Evolutionary conservation across 208 protist genomes (phyloP), one percentile per base, ranked within the genome.

Genomic region (Leishmania lainsoni): DNA sequence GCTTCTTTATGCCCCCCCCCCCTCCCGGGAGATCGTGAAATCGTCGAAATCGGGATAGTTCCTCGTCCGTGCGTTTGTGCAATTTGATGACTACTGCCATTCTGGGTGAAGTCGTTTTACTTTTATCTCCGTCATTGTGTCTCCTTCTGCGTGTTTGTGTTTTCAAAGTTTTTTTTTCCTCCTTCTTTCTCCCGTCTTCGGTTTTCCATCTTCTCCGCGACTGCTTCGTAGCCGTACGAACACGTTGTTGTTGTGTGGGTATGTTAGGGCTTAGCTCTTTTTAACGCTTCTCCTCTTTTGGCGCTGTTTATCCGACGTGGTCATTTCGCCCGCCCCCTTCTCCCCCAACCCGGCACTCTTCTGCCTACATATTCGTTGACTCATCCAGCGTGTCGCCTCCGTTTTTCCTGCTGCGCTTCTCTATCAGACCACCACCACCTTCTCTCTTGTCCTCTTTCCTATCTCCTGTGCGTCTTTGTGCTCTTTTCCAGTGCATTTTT

Each of bases 351-450:
- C 0, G 35, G 54, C 54, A 8, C 54, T 59, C 54, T 61, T 61
- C 12, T 8, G 6, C 56, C 56, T 22, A 8, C 29, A 61, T 61
- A n/a, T n/a, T n/a, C 8, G 56, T 9, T 8, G 22, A 61, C n/a
- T 26, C 56, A 29, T 61, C 5, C 22, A 61, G 56, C 22, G 56
- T 61, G 22, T 29, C 56, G 1, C n/a, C 59, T 66, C n/a, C 16
- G 17, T 56, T 66, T 66, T 35, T 66, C 35, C 35, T 39, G 35
- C 35, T 56, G 17, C 32, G 32, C 42, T 76, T 74, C 12, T 61
- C 74, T n/a, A 80, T 70, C 75, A 59, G 56, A 1, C 69, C 65
- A 22, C 69, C 65, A 22, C 16, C 58, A 70, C 32, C 29, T 26
- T 5, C 14, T 39, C 65, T 70, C 39, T 70, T 17, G 5, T 17